Conservation (phyloP, 148 eudicot genomes). For the Oxyria digyna region DNA sequence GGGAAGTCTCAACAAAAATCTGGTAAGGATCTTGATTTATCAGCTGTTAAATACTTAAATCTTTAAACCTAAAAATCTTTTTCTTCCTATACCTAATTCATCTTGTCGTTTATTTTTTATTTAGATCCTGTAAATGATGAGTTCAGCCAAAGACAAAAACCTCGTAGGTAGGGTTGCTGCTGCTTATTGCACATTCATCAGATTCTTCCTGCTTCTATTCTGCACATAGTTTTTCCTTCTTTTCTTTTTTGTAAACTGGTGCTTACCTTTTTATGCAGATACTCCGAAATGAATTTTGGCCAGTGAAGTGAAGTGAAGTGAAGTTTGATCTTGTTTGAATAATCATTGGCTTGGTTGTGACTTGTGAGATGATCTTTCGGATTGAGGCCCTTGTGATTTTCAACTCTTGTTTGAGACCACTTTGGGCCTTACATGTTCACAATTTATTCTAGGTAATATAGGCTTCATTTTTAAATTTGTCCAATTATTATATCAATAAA, state of each 20-base stretch:
- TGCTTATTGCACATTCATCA: neutral
- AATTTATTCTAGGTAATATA: slow-evolving; percentile 43
- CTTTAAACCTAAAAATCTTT: neutral
- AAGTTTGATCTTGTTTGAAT: slow-evolving; percentile 22
- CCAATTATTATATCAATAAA: neutral
- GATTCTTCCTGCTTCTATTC: neutral
- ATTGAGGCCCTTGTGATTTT: slow-evolving; percentile 57
- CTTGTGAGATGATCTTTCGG: slow-evolving; percentile 16
- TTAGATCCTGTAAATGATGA: slow-evolving; percentile 59
- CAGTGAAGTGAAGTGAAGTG: slow-evolving; percentile 66
- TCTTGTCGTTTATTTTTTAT: neutral
- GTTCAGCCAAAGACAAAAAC: slow-evolving; percentile 66
- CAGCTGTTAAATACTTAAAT: neutral
- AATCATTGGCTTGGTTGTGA: slow-evolving; percentile 20
- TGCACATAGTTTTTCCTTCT: neutral
- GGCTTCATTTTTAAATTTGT: neutral
- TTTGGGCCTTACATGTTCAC: slow-evolving; percentile 45
- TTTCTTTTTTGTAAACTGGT: neutral
- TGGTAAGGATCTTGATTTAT: slow-evolving; percentile 32
- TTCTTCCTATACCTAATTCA: neutral
- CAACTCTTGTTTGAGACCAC: slow-evolving; percentile 44
- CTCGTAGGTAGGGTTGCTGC: slow-evolving; percentile 54
- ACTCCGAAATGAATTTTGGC: slow-evolving; percentile 89
- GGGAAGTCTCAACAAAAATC: slow-evolving; percentile 47
- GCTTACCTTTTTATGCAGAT: slow-evolving; percentile 34